Percentiles rank a stretch among this genome's conserved stretches.
Evolutionary conservation across 1,284 basidiomycete species (phyloP).

Genomic region (Malassezia sympodialis): DNA sequence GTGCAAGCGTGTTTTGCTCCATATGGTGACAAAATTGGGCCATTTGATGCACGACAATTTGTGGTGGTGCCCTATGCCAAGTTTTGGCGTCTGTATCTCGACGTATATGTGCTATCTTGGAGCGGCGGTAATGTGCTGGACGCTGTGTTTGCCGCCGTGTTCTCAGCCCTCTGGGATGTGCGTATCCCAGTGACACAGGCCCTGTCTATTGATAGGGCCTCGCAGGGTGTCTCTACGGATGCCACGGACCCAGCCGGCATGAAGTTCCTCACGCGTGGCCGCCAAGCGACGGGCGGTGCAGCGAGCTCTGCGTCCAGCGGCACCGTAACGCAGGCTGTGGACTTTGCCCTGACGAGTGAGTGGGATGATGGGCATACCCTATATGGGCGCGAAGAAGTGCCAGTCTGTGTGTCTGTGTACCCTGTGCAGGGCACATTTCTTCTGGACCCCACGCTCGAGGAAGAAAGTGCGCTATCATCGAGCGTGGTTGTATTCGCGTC

Average conservation of each 20-base stretch:
- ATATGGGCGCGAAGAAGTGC: conserved; percentile 27
- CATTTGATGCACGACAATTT: conserved; percentile 26
- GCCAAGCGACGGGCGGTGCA: background rate
- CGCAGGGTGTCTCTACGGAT: conserved; percentile 21
- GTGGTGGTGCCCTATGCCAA: conserved; percentile 31
- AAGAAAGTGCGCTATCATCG: conserved; percentile 26
- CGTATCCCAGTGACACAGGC: conserved; percentile 30
- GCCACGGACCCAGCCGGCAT: conserved; percentile 24
- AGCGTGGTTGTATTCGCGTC: conserved; percentile 29
- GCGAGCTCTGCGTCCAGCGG: background rate
- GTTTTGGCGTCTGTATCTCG: conserved; percentile 39
- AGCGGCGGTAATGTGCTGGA: conserved; percentile 41
- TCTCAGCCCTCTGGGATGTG: conserved; percentile 31
- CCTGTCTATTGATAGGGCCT: conserved; percentile 30
- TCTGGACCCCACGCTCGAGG: conserved; percentile 34
- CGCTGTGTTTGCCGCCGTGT: conserved; percentile 33
- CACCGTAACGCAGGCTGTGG: conserved; percentile 14
- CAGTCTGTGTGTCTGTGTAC: conserved; percentile 34
- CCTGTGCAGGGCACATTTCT: conserved; percentile 25
- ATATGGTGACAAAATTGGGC: conserved; percentile 7
- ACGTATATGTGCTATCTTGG: conserved; percentile 30
- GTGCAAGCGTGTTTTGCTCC: conserved; percentile 7
- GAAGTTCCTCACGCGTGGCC: conserved; percentile 16
- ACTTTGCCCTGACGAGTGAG: conserved; percentile 35
- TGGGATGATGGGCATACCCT: conserved; percentile 25